Evolutionary conservation across 225 moss, liverwort and hornwort species (phyloP).

Genomic region (Takakia lepidozioides): DNA sequence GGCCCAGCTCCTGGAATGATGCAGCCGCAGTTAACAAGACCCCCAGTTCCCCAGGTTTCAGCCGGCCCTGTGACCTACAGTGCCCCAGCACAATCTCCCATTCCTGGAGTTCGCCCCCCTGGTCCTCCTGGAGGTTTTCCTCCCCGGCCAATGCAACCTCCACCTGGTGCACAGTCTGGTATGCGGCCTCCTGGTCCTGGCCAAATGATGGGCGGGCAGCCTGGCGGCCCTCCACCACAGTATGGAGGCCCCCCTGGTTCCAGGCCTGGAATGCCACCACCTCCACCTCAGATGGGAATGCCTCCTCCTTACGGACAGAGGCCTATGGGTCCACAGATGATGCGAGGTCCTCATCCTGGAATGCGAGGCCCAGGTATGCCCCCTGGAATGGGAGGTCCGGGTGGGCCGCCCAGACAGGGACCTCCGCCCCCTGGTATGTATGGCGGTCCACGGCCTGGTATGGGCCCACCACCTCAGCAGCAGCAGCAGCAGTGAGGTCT

Average conservation of each 20-base stretch:
- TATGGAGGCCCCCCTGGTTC: too few relatives aligned
- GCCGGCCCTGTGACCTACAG: slow-evolving; percentile 83
- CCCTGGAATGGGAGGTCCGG: slow-evolving; percentile 79
- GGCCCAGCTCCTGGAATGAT: slow-evolving; percentile 96
- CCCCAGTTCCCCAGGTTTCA: slow-evolving; percentile 80
- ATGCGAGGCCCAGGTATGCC: slow-evolving; percentile 90
- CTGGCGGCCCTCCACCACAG: slow-evolving; percentile 55
- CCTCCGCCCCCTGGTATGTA: slow-evolving; percentile 89
- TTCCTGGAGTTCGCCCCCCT: slow-evolving; percentile 59
- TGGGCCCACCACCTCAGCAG: slow-evolving; percentile 57
- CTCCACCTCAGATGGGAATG: slow-evolving; percentile 61
- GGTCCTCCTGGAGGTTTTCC: slow-evolving; percentile 31
- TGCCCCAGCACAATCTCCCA: slow-evolving; percentile 51
- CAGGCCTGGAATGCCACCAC: slow-evolving; percentile 64
- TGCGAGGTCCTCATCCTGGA: slow-evolving; percentile 92
- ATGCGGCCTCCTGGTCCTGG: too few relatives aligned
- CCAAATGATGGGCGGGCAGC: slow-evolving; percentile 47
- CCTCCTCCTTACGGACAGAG: slow-evolving; percentile 73
- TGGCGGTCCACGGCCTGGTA: slow-evolving; percentile 78
- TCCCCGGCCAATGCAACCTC: slow-evolving; percentile 36
- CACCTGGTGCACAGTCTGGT: slow-evolving; percentile 21
- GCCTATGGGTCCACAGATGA: slow-evolving; percentile 92
- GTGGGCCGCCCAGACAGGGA: slow-evolving; percentile 78
- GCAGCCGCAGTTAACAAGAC: slow-evolving; percentile 77
- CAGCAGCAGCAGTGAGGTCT: slow-evolving; percentile 11